A percentile compares a stretch with the other conserved stretches of the same genome.
phyloP scores from a whole-genome alignment of 106 monocot species.

The Alisma plantagoaquatica region DNA sequence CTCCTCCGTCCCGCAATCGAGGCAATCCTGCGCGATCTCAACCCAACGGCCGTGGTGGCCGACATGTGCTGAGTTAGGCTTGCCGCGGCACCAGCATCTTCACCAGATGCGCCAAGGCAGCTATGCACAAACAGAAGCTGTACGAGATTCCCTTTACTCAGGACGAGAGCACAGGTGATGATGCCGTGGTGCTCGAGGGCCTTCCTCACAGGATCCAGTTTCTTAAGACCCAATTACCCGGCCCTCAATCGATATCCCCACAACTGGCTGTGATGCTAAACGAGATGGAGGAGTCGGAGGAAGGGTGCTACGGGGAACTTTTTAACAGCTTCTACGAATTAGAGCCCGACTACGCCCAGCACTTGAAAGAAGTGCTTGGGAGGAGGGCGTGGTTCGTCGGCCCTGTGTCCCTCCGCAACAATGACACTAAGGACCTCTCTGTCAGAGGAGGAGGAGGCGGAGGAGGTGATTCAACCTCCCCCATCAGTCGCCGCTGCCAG shows the following conservation, averaged over 20 bases:
- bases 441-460: no score
- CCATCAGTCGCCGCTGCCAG: no score
- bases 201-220: background rate
- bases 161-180: no score
- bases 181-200: background rate
- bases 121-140: no score
- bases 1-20: background rate
- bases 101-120: background rate
- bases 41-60: background rate
- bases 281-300: background rate
- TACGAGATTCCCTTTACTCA: no score
- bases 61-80: background rate
- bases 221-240: background rate
- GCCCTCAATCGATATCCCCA: background rate
- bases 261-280: background rate
- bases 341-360: constrained; percentile 10
- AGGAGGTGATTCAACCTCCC: background rate
- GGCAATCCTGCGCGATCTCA: background rate
- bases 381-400: constrained; percentile 25
- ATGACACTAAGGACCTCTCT: background rate
- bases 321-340: constrained; percentile 24
- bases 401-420: constrained; percentile 3
- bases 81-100: background rate
- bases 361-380: background rate
- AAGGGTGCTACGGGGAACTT: constrained; percentile 13